Base-by-base conservation (phyloP, 169 alveolate genomes). In the Plasmodium berghei region DNA sequence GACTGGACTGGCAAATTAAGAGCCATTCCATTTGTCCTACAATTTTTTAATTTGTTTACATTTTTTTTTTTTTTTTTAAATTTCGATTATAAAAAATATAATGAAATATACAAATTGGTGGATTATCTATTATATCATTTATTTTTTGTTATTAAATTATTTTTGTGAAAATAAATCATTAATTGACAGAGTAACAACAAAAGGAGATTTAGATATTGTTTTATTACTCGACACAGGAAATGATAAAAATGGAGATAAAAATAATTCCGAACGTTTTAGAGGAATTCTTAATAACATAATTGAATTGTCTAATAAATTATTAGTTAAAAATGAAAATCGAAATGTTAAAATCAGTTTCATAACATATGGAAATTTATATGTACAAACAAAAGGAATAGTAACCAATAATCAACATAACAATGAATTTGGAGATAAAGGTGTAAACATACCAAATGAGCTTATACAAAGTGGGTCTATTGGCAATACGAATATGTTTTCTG, bases 141-240 rank as follows among this genome's bases (percentile, higher is more conserved):
- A 59, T 14, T 64, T 42, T 46, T 12, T 80, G 14, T 46, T 64
- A 22, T 22, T 64, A n/a, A 20, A 24, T 64, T 70, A 49, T 16
- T 40, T 28, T 18, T 46, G 18, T 40, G 80, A 20, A 14, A 12
- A 70, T 54, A 64, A 64, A 8, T 26, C 42, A 2, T 48, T 86
- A 64, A 66, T 86, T 24, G 64, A 56, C 0, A 70, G 58, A 28
- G 56, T 86, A 20, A 86, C 91, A 6, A 70, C 10, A 1, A 40
- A 16, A 45, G 91, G 91, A 18, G 91, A 86, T 54, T 18, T 86
- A 2, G 91, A 86, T 9, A 24, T 86, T 18, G 87, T 86, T 1
- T 5, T 86, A 70, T 42, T 86, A 10, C 61, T 49, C 24, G 91
- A 86, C 61, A 49, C 9, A 0, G 91, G 74, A 4, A 9, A 49